Evolutionary conservation across 2,329 filamentous ascomycete species (phyloP).

Genomic region (Rachicladosporium sp.): DNA sequence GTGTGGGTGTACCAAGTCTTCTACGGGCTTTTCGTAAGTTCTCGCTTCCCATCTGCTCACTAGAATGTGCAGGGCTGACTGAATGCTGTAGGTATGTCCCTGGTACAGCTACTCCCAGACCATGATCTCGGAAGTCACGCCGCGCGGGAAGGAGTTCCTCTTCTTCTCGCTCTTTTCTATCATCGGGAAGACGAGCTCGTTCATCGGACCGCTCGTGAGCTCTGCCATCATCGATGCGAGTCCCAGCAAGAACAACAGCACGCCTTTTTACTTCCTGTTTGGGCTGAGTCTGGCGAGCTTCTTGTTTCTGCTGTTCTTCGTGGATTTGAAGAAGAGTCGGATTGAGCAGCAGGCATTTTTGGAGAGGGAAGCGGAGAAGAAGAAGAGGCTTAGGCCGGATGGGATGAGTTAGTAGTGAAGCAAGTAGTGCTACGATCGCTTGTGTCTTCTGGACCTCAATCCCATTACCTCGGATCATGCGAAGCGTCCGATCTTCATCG

Average conservation of each 20-base stretch:
- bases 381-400: constrained; percentile 11
- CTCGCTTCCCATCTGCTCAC: no score
- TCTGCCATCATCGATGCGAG: constrained; percentile 56
- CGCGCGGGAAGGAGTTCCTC: constrained; percentile 55
- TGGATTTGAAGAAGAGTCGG: constrained; percentile 50
- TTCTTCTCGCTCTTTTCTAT: constrained; percentile 61
- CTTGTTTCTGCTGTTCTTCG: constrained; percentile 39
- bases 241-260: constrained; percentile 44
- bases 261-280: constrained; percentile 56
- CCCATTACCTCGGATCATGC: no score
- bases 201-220: constrained; percentile 57
- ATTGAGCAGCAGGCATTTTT: constrained; percentile 47
- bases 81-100: constrained; percentile 36
- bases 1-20: constrained; percentile 32
- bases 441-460: no score
- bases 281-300: constrained; percentile 46
- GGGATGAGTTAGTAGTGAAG: background rate
- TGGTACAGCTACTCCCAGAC: constrained; percentile 62
- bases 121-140: constrained; percentile 59
- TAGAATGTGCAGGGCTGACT: no score
- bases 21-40: constrained; percentile 45
- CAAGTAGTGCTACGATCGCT: no score
- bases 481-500: no score
- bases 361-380: constrained; percentile 18
- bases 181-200: constrained; percentile 55